phyloP scores from a whole-genome alignment of 495 filamentous ascomycete species.

The Pseudomonodictys pantanalensis region DNA sequence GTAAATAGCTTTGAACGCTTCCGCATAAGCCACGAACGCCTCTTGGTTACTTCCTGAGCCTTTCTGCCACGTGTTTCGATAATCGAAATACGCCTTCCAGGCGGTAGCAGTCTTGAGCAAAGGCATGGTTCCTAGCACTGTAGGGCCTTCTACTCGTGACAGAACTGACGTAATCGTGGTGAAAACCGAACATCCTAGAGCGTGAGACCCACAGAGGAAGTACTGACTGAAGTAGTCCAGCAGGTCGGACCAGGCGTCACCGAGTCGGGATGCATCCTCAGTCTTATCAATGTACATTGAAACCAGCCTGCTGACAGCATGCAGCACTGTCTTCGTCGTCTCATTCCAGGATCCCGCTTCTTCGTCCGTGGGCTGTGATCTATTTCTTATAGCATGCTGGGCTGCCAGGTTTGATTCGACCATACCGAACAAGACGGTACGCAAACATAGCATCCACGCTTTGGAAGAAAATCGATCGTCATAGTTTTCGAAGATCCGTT shows the following conservation, averaged over 20 bases:
- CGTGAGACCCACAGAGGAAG: conserved; percentile 35
- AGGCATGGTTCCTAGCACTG: conserved; percentile 2
- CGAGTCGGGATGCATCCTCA: conserved; percentile 24
- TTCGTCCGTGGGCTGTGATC: conserved; percentile 19
- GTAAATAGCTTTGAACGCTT: conserved; percentile 74
- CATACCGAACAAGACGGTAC: conserved; percentile 74
- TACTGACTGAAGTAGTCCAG: conserved; percentile 27
- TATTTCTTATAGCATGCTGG: conserved; percentile 22
- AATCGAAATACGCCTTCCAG: conserved; percentile 29
- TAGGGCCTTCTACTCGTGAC: conserved; percentile 25
- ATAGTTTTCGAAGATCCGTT: conserved; percentile 88
- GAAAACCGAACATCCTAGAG: conserved; percentile 37
- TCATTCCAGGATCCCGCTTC: conserved; percentile 65
- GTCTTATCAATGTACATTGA: conserved; percentile 56
- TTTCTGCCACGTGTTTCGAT: conserved; percentile 40
- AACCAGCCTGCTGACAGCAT: conserved; percentile 65
- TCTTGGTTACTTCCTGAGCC: conserved; percentile 63
- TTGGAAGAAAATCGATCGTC: conserved; percentile 73
- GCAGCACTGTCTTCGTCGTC: conserved; percentile 70
- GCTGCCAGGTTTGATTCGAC: conserved; percentile 50
- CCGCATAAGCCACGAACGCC: conserved; percentile 73
- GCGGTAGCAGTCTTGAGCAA: conserved; percentile 24
- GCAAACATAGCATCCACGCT: conserved; percentile 81
- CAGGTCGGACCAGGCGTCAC: conserved; percentile 36
- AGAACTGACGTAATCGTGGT: conserved; percentile 33